Evolutionary conservation across 1,284 basidiomycete genomes (phyloP).

Genomic region (Naganishia sp.): DNA sequence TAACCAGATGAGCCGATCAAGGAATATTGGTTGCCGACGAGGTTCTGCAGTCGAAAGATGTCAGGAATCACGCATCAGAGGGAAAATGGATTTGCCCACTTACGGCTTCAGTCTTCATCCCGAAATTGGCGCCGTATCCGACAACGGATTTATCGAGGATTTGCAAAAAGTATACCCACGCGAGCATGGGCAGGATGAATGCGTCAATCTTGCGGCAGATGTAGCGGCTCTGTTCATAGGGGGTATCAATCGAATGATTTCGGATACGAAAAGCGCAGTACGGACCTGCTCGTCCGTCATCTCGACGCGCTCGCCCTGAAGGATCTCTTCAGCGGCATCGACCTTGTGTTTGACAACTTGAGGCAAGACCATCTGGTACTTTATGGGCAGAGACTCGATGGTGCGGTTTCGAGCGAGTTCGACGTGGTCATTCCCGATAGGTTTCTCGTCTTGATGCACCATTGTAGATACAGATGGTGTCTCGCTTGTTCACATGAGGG

Average conservation of each 20-base stretch:
- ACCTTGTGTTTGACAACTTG: not conserved
- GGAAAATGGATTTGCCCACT: not conserved
- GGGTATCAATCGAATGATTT: not conserved
- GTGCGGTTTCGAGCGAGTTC: too few species aligned
- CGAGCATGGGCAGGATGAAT: slow-evolving; percentile 38
- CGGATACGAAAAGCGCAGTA: not conserved
- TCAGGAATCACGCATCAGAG: too few species aligned
- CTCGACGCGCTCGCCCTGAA: slow-evolving; percentile 17
- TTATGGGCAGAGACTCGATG: too few species aligned
- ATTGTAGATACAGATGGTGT: too few species aligned
- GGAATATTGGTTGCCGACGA: slow-evolving; percentile 34
- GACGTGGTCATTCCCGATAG: too few species aligned
- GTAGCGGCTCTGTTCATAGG: slow-evolving; percentile 2
- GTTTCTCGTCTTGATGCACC: too few species aligned
- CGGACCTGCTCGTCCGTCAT: slow-evolving; percentile 13
- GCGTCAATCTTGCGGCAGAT: slow-evolving; percentile 25
- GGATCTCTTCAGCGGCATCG: slow-evolving; percentile 9
- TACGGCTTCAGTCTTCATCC: slow-evolving; percentile 20
- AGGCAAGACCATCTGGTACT: not conserved
- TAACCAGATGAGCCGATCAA: slow-evolving; percentile 34
- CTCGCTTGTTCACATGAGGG: too few species aligned
- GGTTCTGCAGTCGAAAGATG: slow-evolving; percentile 36
- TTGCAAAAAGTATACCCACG: slow-evolving; percentile 47
- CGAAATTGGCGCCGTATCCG: slow-evolving; percentile 20
- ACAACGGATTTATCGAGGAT: slow-evolving; percentile 47